Evolutionary conservation across 1,139 yeast species (phyloP).

Genomic region (Geotrichum phurueaensis): DNA sequence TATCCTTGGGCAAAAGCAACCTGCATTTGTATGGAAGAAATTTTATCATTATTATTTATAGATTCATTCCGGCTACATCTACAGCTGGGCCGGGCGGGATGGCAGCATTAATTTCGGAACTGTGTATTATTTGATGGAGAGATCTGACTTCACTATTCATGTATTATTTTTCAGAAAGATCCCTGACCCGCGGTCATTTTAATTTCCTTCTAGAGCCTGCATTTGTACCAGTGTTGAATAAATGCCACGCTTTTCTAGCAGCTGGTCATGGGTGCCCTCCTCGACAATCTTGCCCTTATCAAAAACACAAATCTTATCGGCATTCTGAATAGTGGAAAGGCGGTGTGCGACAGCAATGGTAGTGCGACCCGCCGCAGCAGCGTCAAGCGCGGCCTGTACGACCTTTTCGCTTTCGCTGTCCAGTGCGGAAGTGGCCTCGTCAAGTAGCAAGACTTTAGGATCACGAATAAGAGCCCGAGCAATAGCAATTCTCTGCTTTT

Average conservation of each 20-base stretch:
- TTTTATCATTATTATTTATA: too few species aligned
- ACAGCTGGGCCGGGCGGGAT: too few species aligned
- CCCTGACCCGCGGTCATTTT: conserved; percentile 29
- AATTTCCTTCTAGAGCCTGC: conserved; percentile 21
- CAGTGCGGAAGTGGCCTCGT: conserved; percentile 76
- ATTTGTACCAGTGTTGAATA: conserved; percentile 40
- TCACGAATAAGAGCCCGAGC: conserved; percentile 69
- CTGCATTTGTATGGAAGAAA: too few species aligned
- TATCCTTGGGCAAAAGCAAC: too few species aligned
- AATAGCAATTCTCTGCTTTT: conserved; percentile 70
- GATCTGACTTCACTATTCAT: too few species aligned
- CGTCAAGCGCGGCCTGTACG: conserved; percentile 57
- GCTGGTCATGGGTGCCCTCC: conserved; percentile 47
- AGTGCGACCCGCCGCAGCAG: conserved; percentile 63
- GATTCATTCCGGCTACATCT: too few species aligned
- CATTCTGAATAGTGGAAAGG: conserved; percentile 84
- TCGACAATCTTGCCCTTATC: conserved; percentile 69
- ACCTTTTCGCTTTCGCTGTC: conserved; percentile 79
- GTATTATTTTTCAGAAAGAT: conserved; percentile 37
- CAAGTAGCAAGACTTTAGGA: conserved; percentile 61
- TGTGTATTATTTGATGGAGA: too few species aligned
- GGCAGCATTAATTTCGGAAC: too few species aligned
- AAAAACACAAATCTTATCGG: conserved; percentile 82
- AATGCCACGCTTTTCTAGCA: conserved; percentile 35
- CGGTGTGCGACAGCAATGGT: conserved; percentile 90